A percentile compares a stretch with the other conserved stretches of the same genome.
These are phyloP conservation scores for Sporothrix humicola DNA, from an alignment of 2,329 filamentous ascomycete genomes.

Conservation along the genomic window DNA sequence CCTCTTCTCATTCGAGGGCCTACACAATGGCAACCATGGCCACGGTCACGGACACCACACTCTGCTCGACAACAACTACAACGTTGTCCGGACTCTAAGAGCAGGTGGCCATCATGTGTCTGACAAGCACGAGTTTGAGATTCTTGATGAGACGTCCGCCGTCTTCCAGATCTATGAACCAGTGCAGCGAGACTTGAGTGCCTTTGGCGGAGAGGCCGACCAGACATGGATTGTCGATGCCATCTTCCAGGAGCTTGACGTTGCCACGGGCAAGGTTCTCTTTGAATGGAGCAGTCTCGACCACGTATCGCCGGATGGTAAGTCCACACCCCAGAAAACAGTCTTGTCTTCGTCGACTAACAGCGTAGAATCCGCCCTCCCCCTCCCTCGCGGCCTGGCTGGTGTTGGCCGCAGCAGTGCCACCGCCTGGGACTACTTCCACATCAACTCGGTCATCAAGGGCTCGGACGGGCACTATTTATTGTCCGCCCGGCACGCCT, in stretches of 20 bases:
- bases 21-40: conserved; percentile 57
- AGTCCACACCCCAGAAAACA: conserved; percentile 35
- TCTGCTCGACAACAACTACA: conserved; percentile 60
- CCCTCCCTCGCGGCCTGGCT: conserved; percentile 53
- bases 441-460: conserved; percentile 58
- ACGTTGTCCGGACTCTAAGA: conserved; percentile 59
- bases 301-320: conserved; percentile 58
- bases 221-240: conserved; percentile 63
- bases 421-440: conserved; percentile 56
- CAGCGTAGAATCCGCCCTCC: conserved; percentile 40
- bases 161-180: conserved; percentile 61
- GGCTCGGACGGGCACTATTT: conserved; percentile 53
- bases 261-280: conserved; percentile 59
- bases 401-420: conserved; percentile 41
- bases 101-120: conserved; percentile 58
- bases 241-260: conserved; percentile 59
- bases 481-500: conserved; percentile 52
- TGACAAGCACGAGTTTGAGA: conserved; percentile 62
- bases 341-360: not conserved
- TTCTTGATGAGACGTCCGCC: conserved; percentile 58
- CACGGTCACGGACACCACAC: conserved; percentile 61
- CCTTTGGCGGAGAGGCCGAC: conserved; percentile 53
- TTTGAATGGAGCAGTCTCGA: conserved; percentile 66
- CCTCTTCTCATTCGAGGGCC: conserved; percentile 60
- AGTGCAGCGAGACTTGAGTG: conserved; percentile 51